A percentile compares a stretch with the other conserved stretches of the same genome.
Evolutionary conservation across 805 yeast species (phyloP).

Genomic region (Lipomyces spencermartinsiae): DNA sequence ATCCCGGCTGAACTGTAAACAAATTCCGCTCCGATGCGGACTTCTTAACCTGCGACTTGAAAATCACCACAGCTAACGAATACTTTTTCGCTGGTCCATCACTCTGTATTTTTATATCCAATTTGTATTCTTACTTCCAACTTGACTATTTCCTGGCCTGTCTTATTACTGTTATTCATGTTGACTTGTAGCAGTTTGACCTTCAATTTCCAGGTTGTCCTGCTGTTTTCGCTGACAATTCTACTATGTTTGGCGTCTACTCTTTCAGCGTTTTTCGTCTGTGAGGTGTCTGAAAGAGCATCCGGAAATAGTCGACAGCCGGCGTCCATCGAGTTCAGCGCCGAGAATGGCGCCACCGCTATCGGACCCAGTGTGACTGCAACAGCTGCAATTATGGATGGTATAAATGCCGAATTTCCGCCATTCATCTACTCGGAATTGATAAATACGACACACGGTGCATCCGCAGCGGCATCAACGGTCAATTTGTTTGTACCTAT

Average conservation of each 20-base stretch:
- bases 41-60: not conserved
- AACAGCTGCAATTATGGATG: not conserved
- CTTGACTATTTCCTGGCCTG: not conserved
- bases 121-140: not conserved
- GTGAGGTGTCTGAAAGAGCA: not conserved
- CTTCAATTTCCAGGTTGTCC: not conserved
- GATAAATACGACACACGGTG: not conserved
- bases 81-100: not conserved
- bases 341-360: not conserved
- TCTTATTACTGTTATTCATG: not conserved
- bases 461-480: not conserved
- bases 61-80: not conserved
- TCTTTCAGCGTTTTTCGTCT: not conserved
- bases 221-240: not conserved
- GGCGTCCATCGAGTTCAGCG: not conserved
- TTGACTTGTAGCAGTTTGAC: not conserved
- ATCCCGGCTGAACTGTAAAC: too few relatives aligned
- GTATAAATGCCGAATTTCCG: not conserved
- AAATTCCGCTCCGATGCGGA: too few relatives aligned
- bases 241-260: constrained; percentile 2
- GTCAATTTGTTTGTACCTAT: constrained; percentile 28
- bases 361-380: not conserved
- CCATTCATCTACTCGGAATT: not conserved
- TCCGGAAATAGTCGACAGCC: not conserved
- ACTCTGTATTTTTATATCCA: not conserved